Base-by-base conservation (phyloP, 1,284 basidiomycete genomes). In the Sporisorium graminicola region DNA sequence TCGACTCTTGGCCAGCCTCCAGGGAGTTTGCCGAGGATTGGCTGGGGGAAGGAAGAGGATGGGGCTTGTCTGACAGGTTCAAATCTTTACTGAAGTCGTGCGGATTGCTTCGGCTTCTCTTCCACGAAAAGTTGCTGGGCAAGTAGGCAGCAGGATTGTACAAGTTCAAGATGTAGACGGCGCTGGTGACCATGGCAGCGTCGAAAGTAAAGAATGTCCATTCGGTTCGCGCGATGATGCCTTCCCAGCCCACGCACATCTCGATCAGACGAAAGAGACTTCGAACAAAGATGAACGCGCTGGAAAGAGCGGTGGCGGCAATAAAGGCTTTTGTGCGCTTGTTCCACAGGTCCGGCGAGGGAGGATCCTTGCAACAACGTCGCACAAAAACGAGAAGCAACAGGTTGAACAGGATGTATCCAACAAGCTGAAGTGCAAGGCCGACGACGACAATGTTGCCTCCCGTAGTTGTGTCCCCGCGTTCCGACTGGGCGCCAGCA, bases 131-230 rank as follows among this genome's bases (percentile, higher is more conserved):
- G n/a, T n/a, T n/a, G n/a, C n/a, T n/a, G n/a, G n/a, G n/a, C n/a
- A n/a, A n/a, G 51, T 75, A 78, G 10, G 22, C 33, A 4, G 59
- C 66, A 0, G 78, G 78, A 43, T 74, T 50, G 37, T 24, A 66
- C n/a, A 71, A n/a, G 46, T 63, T 69, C 9, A 77, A 54, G 24
- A 78, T 56, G 29, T 56, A 46, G 4, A 72, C 58, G 0, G 78
- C 72, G 14, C 75, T 24, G 6, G 60, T 20, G 26, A 77, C 74
- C 16, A 74, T 49, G 8, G 59, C 26, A 3, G 59, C 64, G 26
- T 80, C 78, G 37, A 80, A 77, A 29, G 46, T 57, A 29, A 65
- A 78, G 37, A 78, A 58, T 18, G 40, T 43, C 78, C 75, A 78
- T 55, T 81, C 79, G n/a, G 58, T 70, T 2, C 42, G 46, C 43